These are phyloP conservation scores for Bipolaris bicolor DNA, from an alignment of 2,329 filamentous ascomycete genomes.

Conservation along the genomic window DNA sequence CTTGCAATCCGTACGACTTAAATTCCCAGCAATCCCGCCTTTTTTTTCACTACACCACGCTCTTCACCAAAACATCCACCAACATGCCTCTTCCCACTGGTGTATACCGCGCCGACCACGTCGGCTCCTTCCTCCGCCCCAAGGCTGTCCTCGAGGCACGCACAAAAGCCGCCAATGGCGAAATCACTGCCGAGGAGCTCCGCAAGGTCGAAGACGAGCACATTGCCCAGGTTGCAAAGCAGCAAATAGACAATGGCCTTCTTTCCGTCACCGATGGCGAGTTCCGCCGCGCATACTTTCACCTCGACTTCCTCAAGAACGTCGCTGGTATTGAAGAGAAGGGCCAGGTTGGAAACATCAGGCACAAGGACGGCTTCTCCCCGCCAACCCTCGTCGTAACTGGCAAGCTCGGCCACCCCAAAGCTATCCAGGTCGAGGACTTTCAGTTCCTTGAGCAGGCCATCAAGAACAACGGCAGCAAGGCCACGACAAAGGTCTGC, in stretches of 20 bases:
- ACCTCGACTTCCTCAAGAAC: slow-evolving; percentile 64
- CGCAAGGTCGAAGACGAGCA: slow-evolving; percentile 60
- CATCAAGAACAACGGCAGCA: slow-evolving; percentile 50
- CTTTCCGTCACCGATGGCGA: slow-evolving; percentile 62
- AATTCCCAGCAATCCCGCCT: neutral
- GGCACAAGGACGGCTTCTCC: slow-evolving; percentile 53
- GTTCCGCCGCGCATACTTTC: slow-evolving; percentile 64
- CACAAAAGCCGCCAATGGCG: slow-evolving; percentile 54
- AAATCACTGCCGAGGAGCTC: slow-evolving; percentile 53
- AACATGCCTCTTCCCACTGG: slow-evolving; percentile 49
- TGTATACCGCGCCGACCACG: slow-evolving; percentile 59
- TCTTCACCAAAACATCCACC: neutral
- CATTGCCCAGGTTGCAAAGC: slow-evolving; percentile 56
- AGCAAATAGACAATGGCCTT: slow-evolving; percentile 58
- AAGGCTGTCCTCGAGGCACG: slow-evolving; percentile 58
- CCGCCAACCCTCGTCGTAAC: slow-evolving; percentile 62
- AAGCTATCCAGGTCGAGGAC: slow-evolving; percentile 63
- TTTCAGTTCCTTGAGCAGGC: slow-evolving; percentile 60
- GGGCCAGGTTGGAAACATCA: slow-evolving; percentile 55
- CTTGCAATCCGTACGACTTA: neutral
- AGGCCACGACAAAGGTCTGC: slow-evolving; percentile 60
- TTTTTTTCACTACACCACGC: neutral
- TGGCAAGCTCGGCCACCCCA: slow-evolving; percentile 60
- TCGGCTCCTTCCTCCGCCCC: slow-evolving; percentile 62
- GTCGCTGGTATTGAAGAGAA: slow-evolving; percentile 60